Percentiles rank a stretch among this genome's conserved stretches.
Evolutionary conservation across 371 early-diverging fungal genomes (phyloP).

Genomic region (Mortierella sp.): DNA sequence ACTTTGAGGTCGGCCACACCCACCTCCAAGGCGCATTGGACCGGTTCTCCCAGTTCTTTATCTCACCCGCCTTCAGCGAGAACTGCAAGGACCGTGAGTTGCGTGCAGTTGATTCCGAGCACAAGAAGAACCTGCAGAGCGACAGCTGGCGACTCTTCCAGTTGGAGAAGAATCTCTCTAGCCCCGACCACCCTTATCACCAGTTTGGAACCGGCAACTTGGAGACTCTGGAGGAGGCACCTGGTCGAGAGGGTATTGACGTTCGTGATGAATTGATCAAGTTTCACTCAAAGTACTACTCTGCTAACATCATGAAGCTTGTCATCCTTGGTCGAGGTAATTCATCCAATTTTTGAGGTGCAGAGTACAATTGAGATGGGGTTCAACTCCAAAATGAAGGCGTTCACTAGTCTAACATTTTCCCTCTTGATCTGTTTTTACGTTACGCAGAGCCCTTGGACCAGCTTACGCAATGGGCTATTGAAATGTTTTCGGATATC

Average conservation of each 20-base stretch:
- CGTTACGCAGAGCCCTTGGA: constrained; percentile 82
- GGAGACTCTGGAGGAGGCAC: constrained; percentile 87
- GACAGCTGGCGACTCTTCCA: constrained; percentile 92
- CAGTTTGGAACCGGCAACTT: constrained; percentile 92
- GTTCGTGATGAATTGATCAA: constrained; percentile 89
- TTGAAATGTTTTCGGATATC: constrained; percentile 83
- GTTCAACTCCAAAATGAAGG: not conserved
- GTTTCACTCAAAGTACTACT: constrained; percentile 92
- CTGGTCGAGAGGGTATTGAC: constrained; percentile 80
- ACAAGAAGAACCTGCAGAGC: constrained; percentile 91
- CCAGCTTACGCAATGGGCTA: constrained; percentile 85
- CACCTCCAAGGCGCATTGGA: constrained; percentile 94
- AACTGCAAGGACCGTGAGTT: constrained; percentile 94
- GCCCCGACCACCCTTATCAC: constrained; percentile 86
- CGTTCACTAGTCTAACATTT: not conserved
- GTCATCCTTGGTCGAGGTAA: constrained; percentile 90
- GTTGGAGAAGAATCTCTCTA: constrained; percentile 86
- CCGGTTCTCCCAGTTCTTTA: constrained; percentile 96
- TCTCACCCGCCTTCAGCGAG: constrained; percentile 88
- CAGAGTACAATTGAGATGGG: not conserved
- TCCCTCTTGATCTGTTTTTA: constrained; percentile 2
- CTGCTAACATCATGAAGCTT: constrained; percentile 96
- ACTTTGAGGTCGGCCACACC: constrained; percentile 92
- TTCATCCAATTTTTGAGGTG: not conserved
- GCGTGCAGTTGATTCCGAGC: constrained; percentile 96